phyloP scores from a whole-genome alignment of 495 filamentous ascomycete species.

The Immersiella caudata region DNA sequence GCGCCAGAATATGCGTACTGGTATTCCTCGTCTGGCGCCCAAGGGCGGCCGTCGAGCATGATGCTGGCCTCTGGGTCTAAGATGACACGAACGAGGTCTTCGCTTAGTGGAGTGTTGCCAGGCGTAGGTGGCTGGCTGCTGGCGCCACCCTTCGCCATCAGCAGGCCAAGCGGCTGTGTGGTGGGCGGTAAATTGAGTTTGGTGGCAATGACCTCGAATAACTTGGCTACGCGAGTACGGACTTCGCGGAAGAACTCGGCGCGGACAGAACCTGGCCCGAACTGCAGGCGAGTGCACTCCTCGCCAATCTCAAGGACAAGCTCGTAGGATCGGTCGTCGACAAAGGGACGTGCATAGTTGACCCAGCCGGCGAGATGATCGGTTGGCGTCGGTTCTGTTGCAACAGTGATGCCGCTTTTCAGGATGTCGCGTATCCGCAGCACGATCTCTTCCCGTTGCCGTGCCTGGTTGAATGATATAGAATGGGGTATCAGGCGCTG shows the following conservation, averaged over 20 bases:
- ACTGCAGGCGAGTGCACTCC: constrained; percentile 67
- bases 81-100: constrained; percentile 69
- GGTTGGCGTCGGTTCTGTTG: constrained; percentile 43
- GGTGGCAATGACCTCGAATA: constrained; percentile 79
- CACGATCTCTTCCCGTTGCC: constrained; percentile 72
- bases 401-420: constrained; percentile 76
- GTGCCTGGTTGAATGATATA: constrained; percentile 73
- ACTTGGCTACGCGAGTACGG: constrained; percentile 66
- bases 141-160: constrained; percentile 61
- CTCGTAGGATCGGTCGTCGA: constrained; percentile 71
- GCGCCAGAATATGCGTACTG: constrained; percentile 4
- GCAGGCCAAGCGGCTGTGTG: constrained; percentile 66
- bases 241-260: constrained; percentile 73
- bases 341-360: constrained; percentile 79
- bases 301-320: constrained; percentile 78
- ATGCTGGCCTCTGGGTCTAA: constrained; percentile 71
- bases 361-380: constrained; percentile 61
- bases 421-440: constrained; percentile 83
- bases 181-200: constrained; percentile 72
- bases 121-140: constrained; percentile 62
- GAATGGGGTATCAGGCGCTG: constrained; percentile 81
- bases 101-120: constrained; percentile 69
- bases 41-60: constrained; percentile 66
- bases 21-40: constrained; percentile 34
- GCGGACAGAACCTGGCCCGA: constrained; percentile 41